Conservation (phyloP, 148 eudicot genomes). For the Fagopyrum tataricum region DNA sequence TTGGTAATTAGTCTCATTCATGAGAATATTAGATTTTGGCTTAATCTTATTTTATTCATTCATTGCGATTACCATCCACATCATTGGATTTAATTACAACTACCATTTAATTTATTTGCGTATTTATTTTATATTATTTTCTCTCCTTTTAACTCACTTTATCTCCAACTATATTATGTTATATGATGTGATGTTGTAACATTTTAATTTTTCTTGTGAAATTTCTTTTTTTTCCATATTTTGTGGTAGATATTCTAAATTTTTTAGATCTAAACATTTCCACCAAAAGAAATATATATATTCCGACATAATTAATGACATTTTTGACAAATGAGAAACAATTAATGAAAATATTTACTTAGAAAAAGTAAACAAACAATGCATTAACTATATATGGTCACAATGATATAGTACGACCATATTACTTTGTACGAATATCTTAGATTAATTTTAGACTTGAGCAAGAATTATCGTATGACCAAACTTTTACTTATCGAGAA, state of each 20-base stretch:
- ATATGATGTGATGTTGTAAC: conserved; percentile 3
- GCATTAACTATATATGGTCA: no score
- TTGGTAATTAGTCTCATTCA: conserved; percentile 5
- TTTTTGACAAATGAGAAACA: background rate
- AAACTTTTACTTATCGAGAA: no score
- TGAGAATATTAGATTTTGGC: conserved; percentile 1
- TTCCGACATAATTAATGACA: background rate
- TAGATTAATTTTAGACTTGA: no score
- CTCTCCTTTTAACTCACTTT: background rate
- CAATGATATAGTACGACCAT: no score
- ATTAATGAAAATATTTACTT: background rate
- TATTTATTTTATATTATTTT: background rate
- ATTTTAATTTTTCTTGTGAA: background rate
- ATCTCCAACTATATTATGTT: background rate
- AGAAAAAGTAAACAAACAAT: no score
- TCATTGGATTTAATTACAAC: background rate
- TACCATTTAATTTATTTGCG: background rate
- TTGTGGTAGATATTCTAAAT: background rate
- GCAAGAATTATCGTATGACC: no score
- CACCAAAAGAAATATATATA: no score
- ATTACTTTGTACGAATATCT: no score
- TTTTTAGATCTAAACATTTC: background rate
- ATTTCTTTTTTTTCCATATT: background rate
- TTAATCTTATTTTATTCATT: background rate
- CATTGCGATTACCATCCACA: background rate